Conservation (phyloP, 2,329 filamentous ascomycete genomes). For the Colletotrichum sp. region DNA sequence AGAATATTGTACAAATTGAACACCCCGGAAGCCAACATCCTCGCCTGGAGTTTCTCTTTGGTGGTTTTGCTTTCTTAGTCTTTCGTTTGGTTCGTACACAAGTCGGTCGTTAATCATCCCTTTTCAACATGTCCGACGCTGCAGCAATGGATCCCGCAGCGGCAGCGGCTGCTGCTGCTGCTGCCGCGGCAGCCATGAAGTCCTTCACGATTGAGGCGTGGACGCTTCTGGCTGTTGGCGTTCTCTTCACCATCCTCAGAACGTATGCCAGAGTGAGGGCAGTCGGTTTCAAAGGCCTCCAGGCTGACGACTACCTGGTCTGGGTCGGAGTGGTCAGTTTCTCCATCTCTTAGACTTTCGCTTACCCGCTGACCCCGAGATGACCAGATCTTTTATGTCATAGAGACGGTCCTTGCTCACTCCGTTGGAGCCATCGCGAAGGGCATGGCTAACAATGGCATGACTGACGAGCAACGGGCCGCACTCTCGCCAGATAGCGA, state of each 20-base stretch:
- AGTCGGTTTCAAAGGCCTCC: constrained; percentile 34
- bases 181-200: constrained; percentile 26
- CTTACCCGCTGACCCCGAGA: background rate
- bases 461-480: constrained; percentile 55
- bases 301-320: constrained; percentile 40
- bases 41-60: background rate
- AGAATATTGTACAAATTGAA: background rate
- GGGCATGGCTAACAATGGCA: constrained; percentile 62
- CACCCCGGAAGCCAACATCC: background rate
- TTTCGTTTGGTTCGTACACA: background rate
- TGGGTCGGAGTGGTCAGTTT: constrained; percentile 38
- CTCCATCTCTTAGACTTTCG: constrained; percentile 29
- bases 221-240: constrained; percentile 37
- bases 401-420: constrained; percentile 35
- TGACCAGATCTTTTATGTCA: constrained; percentile 53
- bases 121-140: background rate
- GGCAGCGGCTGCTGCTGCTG: constrained; percentile 24
- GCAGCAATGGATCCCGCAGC: constrained; percentile 21
- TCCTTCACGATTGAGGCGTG: constrained; percentile 38
- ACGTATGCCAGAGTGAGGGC: constrained; percentile 38
- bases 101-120: background rate
- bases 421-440: constrained; percentile 40
- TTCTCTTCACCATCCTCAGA: constrained; percentile 37
- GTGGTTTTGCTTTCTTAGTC: background rate
- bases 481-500: constrained; percentile 46